phyloP scores from a whole-genome alignment of 352 stramenopile genomes.

The Saprolegnia diclina region DNA sequence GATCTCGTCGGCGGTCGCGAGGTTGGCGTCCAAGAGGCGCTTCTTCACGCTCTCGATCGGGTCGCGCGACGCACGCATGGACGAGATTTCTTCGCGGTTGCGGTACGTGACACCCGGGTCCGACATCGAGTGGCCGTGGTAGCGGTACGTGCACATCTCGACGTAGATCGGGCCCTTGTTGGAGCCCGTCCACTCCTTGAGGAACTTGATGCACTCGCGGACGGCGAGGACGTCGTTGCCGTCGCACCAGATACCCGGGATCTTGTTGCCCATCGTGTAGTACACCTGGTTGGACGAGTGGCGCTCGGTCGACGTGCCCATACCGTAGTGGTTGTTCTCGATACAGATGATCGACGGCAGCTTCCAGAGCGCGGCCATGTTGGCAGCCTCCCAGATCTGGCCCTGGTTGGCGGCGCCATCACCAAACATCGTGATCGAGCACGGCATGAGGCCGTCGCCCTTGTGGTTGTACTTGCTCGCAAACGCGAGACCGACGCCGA shows the following conservation, averaged over 20 bases:
- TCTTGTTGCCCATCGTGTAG: slow-evolving; percentile 99
- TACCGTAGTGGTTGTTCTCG: slow-evolving; percentile 99
- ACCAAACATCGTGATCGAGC: slow-evolving; percentile 96
- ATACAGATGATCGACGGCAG: slow-evolving; percentile 99
- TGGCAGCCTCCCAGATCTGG: slow-evolving; percentile 96
- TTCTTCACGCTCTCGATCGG: slow-evolving; percentile 99
- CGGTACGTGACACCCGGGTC: slow-evolving; percentile 99
- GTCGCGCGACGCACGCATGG: slow-evolving; percentile 97
- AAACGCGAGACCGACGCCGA: slow-evolving; percentile 97
- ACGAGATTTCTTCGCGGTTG: slow-evolving; percentile 99
- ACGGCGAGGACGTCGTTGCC: slow-evolving; percentile 99
- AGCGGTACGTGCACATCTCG: slow-evolving; percentile 99
- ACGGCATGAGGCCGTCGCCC: slow-evolving; percentile 85
- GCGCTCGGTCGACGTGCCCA: slow-evolving; percentile 98
- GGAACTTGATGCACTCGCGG: slow-evolving; percentile 94
- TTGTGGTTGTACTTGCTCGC: slow-evolving; percentile 98
- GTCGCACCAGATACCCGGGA: slow-evolving; percentile 98
- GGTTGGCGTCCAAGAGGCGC: slow-evolving; percentile 91
- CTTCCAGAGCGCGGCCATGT: slow-evolving; percentile 98
- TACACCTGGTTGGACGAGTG: slow-evolving; percentile 97
- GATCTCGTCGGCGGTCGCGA: slow-evolving; percentile 95
- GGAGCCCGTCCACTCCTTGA: slow-evolving; percentile 93
- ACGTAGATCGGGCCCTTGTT: slow-evolving; percentile 99
- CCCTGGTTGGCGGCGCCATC: slow-evolving; percentile 99
- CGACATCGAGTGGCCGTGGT: slow-evolving; percentile 99